Percentiles rank a stretch among this genome's conserved stretches.
Evolutionary conservation across 2,329 filamentous ascomycete genomes (phyloP).

Genomic region (Bipolaris gigantea): DNA sequence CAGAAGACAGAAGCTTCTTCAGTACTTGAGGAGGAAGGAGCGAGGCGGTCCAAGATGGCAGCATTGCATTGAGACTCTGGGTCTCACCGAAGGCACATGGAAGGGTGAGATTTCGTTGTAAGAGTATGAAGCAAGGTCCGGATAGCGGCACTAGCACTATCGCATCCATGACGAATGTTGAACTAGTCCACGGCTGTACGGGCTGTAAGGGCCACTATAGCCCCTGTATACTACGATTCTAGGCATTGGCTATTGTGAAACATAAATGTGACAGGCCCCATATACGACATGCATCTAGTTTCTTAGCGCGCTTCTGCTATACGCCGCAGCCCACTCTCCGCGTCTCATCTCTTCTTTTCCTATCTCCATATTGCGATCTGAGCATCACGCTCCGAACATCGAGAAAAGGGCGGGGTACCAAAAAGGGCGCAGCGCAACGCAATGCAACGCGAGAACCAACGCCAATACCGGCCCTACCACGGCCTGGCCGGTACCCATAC

Average conservation of each 20-base stretch:
- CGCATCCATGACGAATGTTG: background rate
- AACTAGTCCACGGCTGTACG: background rate
- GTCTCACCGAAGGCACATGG: conserved; percentile 85
- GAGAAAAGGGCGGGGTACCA: background rate
- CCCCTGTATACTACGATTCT: background rate
- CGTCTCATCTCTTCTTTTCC: background rate
- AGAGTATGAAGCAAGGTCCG: background rate
- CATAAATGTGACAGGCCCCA: conserved; percentile 26
- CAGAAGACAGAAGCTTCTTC: conserved; percentile 81
- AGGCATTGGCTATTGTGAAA: background rate
- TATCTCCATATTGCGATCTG: too few species aligned
- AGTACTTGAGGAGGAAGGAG: conserved; percentile 86
- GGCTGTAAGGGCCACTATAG: conserved; percentile 8
- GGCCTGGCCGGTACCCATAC: background rate
- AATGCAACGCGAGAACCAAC: too few species aligned
- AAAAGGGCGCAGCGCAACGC: background rate
- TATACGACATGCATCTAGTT: background rate
- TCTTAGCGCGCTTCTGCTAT: background rate
- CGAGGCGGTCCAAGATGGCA: conserved; percentile 88
- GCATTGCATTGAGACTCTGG: conserved; percentile 79
- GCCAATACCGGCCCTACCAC: background rate
- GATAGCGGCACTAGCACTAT: background rate
- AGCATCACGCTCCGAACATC: background rate
- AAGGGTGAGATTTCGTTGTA: conserved; percentile 83
- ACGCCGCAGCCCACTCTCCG: background rate